phyloP scores from a whole-genome alignment of 2,329 filamentous ascomycete species.

The Aureobasidium sp. region DNA sequence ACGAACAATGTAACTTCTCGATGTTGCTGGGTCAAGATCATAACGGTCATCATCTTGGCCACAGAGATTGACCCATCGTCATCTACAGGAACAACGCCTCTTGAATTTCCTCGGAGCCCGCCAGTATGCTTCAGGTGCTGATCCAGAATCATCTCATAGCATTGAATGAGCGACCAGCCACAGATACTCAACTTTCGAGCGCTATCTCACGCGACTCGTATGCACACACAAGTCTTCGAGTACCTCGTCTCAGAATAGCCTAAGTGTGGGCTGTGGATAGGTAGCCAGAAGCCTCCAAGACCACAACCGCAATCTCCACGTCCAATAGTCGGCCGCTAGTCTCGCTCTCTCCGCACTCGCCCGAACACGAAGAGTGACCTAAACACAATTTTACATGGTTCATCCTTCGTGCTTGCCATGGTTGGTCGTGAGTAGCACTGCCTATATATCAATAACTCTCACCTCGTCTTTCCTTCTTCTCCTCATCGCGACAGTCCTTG shows the following conservation, averaged over 20 bases:
- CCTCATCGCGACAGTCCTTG: background rate
- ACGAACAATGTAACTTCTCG: background rate
- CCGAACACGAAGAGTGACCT: background rate
- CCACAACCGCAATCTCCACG: constrained; percentile 2
- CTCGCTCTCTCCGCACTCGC: background rate
- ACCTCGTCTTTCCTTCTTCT: background rate
- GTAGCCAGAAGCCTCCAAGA: background rate
- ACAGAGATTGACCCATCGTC: background rate
- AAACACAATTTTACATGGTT: constrained; percentile 2
- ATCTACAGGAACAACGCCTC: background rate
- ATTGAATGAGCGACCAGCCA: background rate
- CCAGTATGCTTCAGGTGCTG: background rate
- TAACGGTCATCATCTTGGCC: background rate
- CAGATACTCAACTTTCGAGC: background rate
- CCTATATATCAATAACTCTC: background rate
- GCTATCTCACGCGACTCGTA: background rate
- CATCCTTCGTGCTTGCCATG: background rate
- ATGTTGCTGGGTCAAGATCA: background rate
- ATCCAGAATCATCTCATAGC: background rate
- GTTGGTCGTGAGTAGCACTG: background rate
- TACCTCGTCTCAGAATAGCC: background rate
- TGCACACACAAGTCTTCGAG: background rate
- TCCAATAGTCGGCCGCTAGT: constrained; percentile 5
- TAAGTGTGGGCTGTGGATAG: background rate
- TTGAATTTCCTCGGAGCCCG: background rate